Evolutionary conservation across 495 filamentous ascomycete species (phyloP), one percentile per base, ranked within the genome.

Genomic region (Neurospora tetrasperma): DNA sequence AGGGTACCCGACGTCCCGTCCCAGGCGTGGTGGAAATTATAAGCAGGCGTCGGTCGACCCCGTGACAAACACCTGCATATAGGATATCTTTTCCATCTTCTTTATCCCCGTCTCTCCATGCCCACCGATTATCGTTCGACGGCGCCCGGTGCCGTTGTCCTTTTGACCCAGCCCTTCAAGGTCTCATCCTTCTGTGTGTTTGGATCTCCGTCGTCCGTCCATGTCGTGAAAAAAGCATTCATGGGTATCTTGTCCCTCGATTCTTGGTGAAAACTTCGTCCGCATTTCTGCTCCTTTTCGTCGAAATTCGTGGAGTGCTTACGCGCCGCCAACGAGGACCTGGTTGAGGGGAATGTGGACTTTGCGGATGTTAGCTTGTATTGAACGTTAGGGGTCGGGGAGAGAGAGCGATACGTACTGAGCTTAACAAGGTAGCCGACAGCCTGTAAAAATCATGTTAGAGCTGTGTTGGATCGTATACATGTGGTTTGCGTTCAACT

Each of bases 361-460:
- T 80, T 31, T 4, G 23, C 23, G n/a, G 42, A 46, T 3, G 41
- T 69, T 42, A 54, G 72, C 71, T 48, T 69, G 71, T 14, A 18
- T 23, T 7, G 14, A 18, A n/a, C 20, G n/a, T 46, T 18, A 14
- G 14, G 5, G 46, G 20, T 43, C 27, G 27, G 27, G 23, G 18
- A 46, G 43, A 2, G 40, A 38, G 39, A 41, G 43, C 70, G 75
- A 16, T 71, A 35, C 77, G 73, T 86, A 94, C 92, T 94, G 78
- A 99, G 88, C 86, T 99, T 99, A 78, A 98, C 92, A 71, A 97
- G 84, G 84, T 96, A 98, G 71, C 95, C 95, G 79, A 95, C 94
- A 35, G 78, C 43, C 43, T 46, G n/a, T 46, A 46, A 18, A 18
- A 18, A 46, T 20, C 7, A 46, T 46, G 43, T 46, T 46, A 46